phyloP scores from a whole-genome alignment of 345 rosid genomes.

The Melaleuca alternifolia region DNA sequence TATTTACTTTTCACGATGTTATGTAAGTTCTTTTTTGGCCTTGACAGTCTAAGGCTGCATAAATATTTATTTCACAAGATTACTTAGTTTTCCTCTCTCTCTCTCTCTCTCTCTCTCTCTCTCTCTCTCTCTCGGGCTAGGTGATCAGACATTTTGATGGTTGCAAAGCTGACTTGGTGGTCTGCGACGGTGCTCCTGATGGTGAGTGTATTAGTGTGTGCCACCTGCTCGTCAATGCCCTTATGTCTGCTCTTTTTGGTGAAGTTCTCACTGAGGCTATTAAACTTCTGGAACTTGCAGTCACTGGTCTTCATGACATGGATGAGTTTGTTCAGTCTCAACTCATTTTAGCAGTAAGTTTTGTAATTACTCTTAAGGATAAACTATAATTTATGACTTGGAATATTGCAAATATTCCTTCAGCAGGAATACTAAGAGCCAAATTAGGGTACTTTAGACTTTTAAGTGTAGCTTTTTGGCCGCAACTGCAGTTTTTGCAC shows the following conservation, averaged over 20 bases:
- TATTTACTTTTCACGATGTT: not conserved
- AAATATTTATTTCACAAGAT: not conserved
- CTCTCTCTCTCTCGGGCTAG: constrained; percentile 17
- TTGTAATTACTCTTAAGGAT: not conserved
- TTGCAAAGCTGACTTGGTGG: constrained; percentile 96
- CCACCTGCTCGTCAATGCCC: not conserved
- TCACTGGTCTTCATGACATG: constrained; percentile 98
- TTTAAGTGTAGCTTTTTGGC: not conserved
- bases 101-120: not conserved
- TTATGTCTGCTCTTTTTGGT: not conserved
- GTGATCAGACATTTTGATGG: constrained; percentile 94
- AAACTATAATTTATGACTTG: not conserved
- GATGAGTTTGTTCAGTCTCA: constrained; percentile 98
- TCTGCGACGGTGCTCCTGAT: constrained; percentile 97
- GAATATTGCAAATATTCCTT: not conserved
- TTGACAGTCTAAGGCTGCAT: not conserved
- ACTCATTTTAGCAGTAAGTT: constrained; percentile 83
- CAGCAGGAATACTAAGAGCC: not conserved
- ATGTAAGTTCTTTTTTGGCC: not conserved
- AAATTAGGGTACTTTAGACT: not conserved
- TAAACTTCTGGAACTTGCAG: constrained; percentile 30
- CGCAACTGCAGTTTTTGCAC: not conserved
- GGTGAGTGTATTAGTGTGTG: constrained; percentile 30
- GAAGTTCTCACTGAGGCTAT: not conserved
- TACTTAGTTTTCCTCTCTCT: not conserved